Evolutionary conservation across 208 protist species (phyloP).

Genomic region (Trypanosoma caninum): DNA sequence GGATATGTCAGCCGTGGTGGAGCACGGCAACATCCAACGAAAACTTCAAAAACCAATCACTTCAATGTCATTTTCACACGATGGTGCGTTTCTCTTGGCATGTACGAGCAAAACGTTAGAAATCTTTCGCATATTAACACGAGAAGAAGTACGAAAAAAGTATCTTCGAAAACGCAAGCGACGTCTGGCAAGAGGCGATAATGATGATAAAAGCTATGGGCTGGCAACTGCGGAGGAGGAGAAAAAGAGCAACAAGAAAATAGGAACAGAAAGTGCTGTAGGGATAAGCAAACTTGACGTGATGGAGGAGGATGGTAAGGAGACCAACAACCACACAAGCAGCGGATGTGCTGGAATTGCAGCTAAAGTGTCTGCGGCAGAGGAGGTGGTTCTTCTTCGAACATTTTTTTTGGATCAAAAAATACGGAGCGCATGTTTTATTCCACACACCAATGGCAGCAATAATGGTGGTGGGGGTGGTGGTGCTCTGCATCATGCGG

Average conservation of each 20-base stretch:
- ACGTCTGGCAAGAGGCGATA: conserved; percentile 23
- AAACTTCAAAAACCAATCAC: conserved; percentile 83
- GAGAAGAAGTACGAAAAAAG: conserved; percentile 74
- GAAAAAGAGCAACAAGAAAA: conserved; percentile 14
- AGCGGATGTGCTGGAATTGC: background rate
- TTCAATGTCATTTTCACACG: conserved; percentile 56
- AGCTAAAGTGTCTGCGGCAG: conserved; percentile 41
- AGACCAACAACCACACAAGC: background rate
- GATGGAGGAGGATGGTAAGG: conserved; percentile 17
- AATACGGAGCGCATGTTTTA: conserved; percentile 74
- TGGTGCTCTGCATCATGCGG: conserved; percentile 30
- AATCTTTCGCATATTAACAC: conserved; percentile 66
- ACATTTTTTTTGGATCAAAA: conserved; percentile 84
- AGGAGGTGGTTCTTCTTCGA: conserved; percentile 65
- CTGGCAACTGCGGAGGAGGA: background rate
- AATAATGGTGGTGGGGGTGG: background rate
- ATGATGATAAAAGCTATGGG: conserved; percentile 20
- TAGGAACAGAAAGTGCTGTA: conserved; percentile 18
- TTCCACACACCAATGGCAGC: conserved; percentile 33
- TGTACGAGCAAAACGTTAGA: conserved; percentile 86
- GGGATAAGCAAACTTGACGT: too few relatives aligned
- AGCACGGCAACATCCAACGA: conserved; percentile 72
- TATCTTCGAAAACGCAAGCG: conserved; percentile 71
- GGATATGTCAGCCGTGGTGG: conserved; percentile 24
- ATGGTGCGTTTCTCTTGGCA: conserved; percentile 67